phyloP scores from a whole-genome alignment of 306 rosid species.

The Cicer bijugum region DNA sequence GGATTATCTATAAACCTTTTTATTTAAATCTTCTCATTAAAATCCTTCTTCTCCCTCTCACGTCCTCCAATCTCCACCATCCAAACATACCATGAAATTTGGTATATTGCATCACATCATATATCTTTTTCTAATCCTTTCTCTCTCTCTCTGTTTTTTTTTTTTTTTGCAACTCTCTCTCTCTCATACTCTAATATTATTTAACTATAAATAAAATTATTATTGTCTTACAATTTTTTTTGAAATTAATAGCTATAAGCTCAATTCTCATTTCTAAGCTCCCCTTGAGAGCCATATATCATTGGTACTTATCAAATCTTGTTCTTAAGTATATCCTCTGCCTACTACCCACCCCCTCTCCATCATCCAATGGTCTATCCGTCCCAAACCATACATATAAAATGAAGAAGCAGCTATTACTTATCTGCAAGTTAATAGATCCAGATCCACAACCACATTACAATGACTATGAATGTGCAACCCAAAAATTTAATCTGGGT shows the following conservation, averaged over 20 bases:
- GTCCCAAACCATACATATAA: conserved; percentile 24
- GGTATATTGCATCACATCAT: conserved; percentile 16
- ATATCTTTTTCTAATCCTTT: neutral
- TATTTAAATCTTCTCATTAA: neutral
- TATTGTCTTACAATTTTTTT: conserved; percentile 6
- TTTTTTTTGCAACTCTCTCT: too few relatives aligned
- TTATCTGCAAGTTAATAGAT: conserved; percentile 16
- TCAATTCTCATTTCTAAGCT: conserved; percentile 2
- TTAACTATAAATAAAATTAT: neutral
- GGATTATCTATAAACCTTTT: conserved; percentile 18
- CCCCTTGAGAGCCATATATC: conserved; percentile 15
- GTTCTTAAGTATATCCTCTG: conserved; percentile 7
- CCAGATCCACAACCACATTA: neutral
- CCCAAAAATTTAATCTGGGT: conserved; percentile 5
- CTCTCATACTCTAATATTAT: neutral
- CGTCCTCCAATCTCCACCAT: neutral
- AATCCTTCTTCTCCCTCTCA: neutral
- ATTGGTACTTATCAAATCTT: conserved; percentile 7
- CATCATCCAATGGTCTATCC: conserved; percentile 3
- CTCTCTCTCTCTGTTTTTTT: neutral
- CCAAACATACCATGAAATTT: conserved; percentile 8
- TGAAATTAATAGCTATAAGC: conserved; percentile 24
- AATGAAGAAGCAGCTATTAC: conserved; percentile 35
- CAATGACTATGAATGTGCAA: conserved; percentile 12
- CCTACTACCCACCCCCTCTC: neutral